These are phyloP conservation scores for Dendrobium officinale DNA, from an alignment of 106 monocot genomes.

Conservation along the genomic window DNA sequence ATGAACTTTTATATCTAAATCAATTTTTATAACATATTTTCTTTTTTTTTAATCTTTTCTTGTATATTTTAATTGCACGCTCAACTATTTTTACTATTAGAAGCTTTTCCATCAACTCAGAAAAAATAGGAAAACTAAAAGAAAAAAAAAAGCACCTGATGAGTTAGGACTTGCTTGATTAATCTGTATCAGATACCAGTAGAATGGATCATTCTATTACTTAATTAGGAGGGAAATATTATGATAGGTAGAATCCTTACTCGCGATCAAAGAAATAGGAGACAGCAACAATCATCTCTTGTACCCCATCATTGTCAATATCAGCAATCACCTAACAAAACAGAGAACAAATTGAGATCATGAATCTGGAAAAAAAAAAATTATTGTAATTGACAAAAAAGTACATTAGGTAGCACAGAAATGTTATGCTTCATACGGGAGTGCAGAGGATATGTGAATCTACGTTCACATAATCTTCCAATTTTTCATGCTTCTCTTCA, in stretches of 20 bases:
- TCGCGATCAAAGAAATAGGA: constrained; percentile 97
- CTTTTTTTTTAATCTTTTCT: too few species aligned
- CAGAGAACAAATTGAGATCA: constrained; percentile 4
- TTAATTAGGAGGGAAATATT: background rate
- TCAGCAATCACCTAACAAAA: constrained; percentile 86
- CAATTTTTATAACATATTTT: too few species aligned
- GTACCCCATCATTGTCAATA: constrained; percentile 87
- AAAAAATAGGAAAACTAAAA: too few species aligned
- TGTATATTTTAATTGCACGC: too few species aligned
- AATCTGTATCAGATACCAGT: background rate
- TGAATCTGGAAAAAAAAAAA: background rate
- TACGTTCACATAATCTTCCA: constrained; percentile 84
- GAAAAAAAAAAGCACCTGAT: too few species aligned
- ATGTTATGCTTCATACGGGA: constrained; percentile 56
- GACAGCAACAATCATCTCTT: constrained; percentile 94
- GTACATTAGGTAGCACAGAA: background rate
- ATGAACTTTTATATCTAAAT: too few species aligned
- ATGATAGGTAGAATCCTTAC: constrained; percentile 34
- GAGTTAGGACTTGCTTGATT: background rate
- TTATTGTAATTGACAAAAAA: background rate
- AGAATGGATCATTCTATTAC: background rate
- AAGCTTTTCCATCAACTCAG: too few species aligned
- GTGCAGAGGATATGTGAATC: constrained; percentile 96
- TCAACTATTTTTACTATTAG: too few species aligned
- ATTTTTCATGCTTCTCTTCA: constrained; percentile 66